Conservation (phyloP, 2,329 filamentous ascomycete species). For the Aureobasidium sp. region DNA sequence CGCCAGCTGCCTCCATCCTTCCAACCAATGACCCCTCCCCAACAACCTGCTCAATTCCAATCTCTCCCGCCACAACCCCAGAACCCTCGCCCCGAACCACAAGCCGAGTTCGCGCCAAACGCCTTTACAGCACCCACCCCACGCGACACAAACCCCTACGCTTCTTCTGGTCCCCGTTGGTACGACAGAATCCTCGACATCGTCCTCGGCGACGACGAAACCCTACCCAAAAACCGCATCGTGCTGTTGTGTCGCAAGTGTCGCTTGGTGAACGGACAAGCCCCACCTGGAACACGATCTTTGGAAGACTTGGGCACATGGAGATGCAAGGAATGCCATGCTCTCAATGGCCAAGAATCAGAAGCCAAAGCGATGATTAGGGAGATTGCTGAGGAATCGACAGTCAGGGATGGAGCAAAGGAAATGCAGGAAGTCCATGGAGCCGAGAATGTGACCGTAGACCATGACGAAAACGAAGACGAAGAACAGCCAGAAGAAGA, state of each 20-base stretch:
- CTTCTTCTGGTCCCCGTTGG: slow-evolving; percentile 55
- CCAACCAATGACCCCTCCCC: slow-evolving; percentile 50
- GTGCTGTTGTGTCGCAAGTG: slow-evolving; percentile 78
- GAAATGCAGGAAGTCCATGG: slow-evolving; percentile 17
- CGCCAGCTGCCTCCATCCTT: slow-evolving; percentile 25
- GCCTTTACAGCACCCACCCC: slow-evolving; percentile 43
- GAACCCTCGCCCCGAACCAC: slow-evolving; percentile 7
- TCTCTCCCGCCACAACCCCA: slow-evolving; percentile 13
- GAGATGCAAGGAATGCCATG: slow-evolving; percentile 80
- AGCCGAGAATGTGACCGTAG: slow-evolving; percentile 9
- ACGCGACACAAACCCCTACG: slow-evolving; percentile 21
- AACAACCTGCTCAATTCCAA: background rate
- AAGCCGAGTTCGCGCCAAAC: slow-evolving; percentile 63
- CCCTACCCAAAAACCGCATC: slow-evolving; percentile 80
- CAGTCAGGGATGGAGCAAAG: slow-evolving; percentile 14
- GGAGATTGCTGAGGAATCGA: slow-evolving; percentile 14
- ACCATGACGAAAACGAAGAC: slow-evolving; percentile 19
- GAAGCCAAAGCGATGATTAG: slow-evolving; percentile 67
- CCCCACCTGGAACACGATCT: slow-evolving; percentile 73
- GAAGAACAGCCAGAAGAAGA: slow-evolving; percentile 17
- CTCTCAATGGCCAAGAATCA: slow-evolving; percentile 73
- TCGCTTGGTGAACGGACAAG: slow-evolving; percentile 88
- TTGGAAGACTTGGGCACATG: slow-evolving; percentile 77
- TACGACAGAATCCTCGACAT: slow-evolving; percentile 92
- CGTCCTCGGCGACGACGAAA: slow-evolving; percentile 91